These are phyloP conservation scores for Nepenthes alata DNA, from an alignment of 179 eudicot species.

Conservation along the genomic window DNA sequence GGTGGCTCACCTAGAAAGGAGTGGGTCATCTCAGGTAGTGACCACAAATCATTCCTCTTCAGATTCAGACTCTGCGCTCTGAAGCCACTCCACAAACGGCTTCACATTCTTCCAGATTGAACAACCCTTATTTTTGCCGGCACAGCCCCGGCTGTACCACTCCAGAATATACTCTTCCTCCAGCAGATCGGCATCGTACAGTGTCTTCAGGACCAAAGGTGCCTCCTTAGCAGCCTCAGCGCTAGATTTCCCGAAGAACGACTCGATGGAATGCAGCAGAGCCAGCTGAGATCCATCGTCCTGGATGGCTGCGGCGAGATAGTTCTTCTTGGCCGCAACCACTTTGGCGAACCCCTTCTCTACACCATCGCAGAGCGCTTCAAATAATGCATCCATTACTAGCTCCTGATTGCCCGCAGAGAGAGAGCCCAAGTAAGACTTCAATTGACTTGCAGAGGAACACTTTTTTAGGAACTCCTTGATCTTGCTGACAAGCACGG, in stretches of 20 bases:
- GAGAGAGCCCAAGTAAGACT: conserved; percentile 36
- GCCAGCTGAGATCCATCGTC: conserved; percentile 41
- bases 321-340: conserved; percentile 46
- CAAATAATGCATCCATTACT: conserved; percentile 35
- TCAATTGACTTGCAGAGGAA: conserved; percentile 37
- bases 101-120: conserved; percentile 58
- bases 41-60: conserved; percentile 35
- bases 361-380: conserved; percentile 42
- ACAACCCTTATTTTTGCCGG: conserved; percentile 28
- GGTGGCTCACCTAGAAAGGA: too few species aligned
- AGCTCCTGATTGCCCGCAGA: conserved; percentile 39
- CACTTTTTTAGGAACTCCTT: conserved; percentile 36
- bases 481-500: conserved; percentile 30
- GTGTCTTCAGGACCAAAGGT: conserved; percentile 47
- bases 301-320: conserved; percentile 35
- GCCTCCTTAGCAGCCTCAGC: conserved; percentile 55
- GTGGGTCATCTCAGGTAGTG: too few species aligned
- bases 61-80: conserved; percentile 68
- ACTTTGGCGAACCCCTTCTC: conserved; percentile 58
- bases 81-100: conserved; percentile 82
- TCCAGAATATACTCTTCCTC: conserved; percentile 49
- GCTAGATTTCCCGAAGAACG: conserved; percentile 36
- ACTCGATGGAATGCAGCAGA: conserved; percentile 43
- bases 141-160: conserved; percentile 52
- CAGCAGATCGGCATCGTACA: conserved; percentile 53